Evolutionary conservation across 2,329 filamentous ascomycete genomes (phyloP).

Genomic region (Verticillium longisporum): DNA sequence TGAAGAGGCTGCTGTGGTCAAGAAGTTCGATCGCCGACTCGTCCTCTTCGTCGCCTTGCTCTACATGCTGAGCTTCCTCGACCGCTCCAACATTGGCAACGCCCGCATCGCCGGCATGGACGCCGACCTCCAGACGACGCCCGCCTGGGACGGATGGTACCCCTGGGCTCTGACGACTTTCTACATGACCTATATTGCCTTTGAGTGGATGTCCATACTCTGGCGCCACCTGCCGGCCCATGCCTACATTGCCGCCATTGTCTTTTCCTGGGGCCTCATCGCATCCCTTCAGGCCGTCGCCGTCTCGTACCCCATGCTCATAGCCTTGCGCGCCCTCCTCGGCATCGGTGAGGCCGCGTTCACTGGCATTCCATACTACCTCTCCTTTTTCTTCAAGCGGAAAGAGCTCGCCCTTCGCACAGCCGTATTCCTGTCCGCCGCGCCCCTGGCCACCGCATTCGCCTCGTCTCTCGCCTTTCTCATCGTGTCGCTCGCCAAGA

Average conservation of each 20-base stretch:
- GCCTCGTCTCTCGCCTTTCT: slow-evolving; percentile 73
- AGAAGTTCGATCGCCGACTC: slow-evolving; percentile 69
- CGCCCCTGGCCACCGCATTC: slow-evolving; percentile 73
- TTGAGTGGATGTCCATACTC: slow-evolving; percentile 59
- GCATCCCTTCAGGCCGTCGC: slow-evolving; percentile 67
- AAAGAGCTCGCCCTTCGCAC: slow-evolving; percentile 78
- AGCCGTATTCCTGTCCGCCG: slow-evolving; percentile 79
- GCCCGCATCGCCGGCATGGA: slow-evolving; percentile 59
- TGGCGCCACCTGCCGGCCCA: slow-evolving; percentile 56
- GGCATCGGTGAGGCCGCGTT: slow-evolving; percentile 62
- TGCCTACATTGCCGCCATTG: slow-evolving; percentile 52
- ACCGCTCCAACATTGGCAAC: slow-evolving; percentile 69
- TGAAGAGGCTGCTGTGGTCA: slow-evolving; percentile 65
- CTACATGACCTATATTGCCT: slow-evolving; percentile 56
- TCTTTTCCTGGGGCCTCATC: slow-evolving; percentile 71
- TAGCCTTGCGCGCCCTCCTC: slow-evolving; percentile 48
- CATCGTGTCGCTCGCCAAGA: slow-evolving; percentile 62
- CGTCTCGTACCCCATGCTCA: slow-evolving; percentile 54
- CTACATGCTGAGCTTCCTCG: slow-evolving; percentile 80
- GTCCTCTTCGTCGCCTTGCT: slow-evolving; percentile 76
- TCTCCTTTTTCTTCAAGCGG: slow-evolving; percentile 58
- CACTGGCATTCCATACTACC: slow-evolving; percentile 55
- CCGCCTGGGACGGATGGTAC: slow-evolving; percentile 42
- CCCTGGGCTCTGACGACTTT: slow-evolving; percentile 56
- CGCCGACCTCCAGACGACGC: slow-evolving; percentile 46